A percentile compares a stretch with the other conserved stretches of the same genome.
Evolutionary conservation across 2,329 filamentous ascomycete species (phyloP).

Genomic region (Tolypocladium album): DNA sequence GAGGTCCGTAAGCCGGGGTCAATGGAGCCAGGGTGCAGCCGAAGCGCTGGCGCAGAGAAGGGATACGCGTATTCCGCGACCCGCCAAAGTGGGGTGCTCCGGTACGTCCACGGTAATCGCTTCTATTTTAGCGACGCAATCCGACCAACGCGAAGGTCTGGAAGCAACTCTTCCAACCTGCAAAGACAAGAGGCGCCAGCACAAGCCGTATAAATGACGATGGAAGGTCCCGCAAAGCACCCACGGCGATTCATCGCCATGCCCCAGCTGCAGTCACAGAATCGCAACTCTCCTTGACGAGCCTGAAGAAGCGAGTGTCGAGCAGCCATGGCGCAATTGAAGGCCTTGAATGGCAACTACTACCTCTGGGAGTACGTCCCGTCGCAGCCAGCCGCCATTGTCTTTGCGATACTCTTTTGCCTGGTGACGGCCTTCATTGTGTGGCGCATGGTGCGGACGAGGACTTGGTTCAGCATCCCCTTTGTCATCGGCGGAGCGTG

Average conservation of each 20-base stretch:
- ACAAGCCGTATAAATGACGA: not conserved
- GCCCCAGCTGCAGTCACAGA: not conserved
- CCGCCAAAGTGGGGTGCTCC: too few relatives aligned
- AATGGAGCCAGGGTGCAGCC: too few relatives aligned
- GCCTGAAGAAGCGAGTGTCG: not conserved
- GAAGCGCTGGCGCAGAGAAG: too few relatives aligned
- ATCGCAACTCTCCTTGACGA: too few relatives aligned
- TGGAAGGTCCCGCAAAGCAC: not conserved
- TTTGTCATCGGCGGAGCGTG: slow-evolving; percentile 36
- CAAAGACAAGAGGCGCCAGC: not conserved
- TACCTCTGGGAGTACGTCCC: slow-evolving; percentile 27
- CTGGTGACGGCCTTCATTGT: slow-evolving; percentile 29
- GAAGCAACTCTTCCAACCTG: not conserved
- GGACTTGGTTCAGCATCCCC: slow-evolving; percentile 39
- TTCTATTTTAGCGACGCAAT: not conserved
- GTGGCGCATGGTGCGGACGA: slow-evolving; percentile 29
- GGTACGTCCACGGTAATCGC: not conserved
- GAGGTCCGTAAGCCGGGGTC: too few relatives aligned
- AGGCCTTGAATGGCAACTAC: slow-evolving; percentile 17
- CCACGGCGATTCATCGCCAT: not conserved
- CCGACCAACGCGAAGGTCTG: not conserved
- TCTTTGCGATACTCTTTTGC: slow-evolving; percentile 34
- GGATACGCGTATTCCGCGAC: not conserved
- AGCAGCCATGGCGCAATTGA: slow-evolving; percentile 16
- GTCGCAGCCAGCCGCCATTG: slow-evolving; percentile 31